phyloP scores from a whole-genome alignment of 257 asterid species.

The Solanum gracilifrons region DNA sequence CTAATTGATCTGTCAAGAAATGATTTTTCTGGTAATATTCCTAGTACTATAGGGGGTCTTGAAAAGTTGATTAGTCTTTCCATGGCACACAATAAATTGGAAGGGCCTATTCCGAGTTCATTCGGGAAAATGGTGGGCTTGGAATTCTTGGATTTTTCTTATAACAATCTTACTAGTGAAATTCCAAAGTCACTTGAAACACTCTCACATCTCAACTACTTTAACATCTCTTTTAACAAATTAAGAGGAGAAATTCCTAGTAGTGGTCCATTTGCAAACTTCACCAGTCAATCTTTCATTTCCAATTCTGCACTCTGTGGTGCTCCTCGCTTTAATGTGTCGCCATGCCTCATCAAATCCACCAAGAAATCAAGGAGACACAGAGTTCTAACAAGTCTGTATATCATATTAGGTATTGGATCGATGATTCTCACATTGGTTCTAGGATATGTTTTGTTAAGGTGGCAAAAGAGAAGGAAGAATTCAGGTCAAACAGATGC shows the following conservation, averaged over 20 bases:
- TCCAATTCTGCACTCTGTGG: not conserved
- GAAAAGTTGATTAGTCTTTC: not conserved
- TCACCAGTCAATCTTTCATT: not conserved
- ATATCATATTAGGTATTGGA: not conserved
- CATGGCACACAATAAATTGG: not conserved
- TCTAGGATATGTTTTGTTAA: not conserved
- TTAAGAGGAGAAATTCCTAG: conserved; percentile 2
- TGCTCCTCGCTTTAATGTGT: not conserved
- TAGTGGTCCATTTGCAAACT: not conserved
- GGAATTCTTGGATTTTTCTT: not conserved
- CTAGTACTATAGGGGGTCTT: not conserved
- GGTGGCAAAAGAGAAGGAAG: not conserved
- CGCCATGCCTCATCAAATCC: not conserved
- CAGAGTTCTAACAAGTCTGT: not conserved
- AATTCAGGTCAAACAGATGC: not conserved
- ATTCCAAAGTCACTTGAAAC: conserved; percentile 1
- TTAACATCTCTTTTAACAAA: not conserved
- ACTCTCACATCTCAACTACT: not conserved
- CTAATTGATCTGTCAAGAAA: not conserved
- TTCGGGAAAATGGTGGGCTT: not conserved
- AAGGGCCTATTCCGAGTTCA: not conserved
- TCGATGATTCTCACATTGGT: not conserved
- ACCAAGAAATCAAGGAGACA: not conserved
- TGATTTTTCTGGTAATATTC: not conserved
- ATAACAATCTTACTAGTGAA: not conserved